Conservation (phyloP, 2,329 filamentous ascomycete species). For the Epichloe elymi region DNA sequence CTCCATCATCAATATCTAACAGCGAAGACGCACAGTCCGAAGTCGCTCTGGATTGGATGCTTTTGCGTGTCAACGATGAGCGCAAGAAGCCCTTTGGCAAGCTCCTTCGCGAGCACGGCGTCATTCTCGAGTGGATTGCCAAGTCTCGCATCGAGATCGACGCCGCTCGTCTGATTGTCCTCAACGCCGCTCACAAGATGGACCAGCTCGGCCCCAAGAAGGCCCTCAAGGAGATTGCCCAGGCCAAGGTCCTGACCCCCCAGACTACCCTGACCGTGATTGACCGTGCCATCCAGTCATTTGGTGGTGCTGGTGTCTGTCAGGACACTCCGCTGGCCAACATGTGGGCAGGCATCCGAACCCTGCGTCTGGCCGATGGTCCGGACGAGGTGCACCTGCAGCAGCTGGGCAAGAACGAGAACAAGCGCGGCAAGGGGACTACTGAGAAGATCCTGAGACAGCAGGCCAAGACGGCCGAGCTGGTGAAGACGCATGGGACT, state of each 20-base stretch:
- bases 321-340: conserved; percentile 87
- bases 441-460: conserved; percentile 51
- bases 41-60: conserved; percentile 84
- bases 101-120: conserved; percentile 74
- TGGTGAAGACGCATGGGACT: conserved; percentile 47
- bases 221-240: conserved; percentile 82
- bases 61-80: conserved; percentile 87
- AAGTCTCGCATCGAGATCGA: conserved; percentile 90
- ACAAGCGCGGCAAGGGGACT: conserved; percentile 50
- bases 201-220: conserved; percentile 80
- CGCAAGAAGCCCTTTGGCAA: conserved; percentile 86
- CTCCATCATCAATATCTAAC: neutral
- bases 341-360: conserved; percentile 71
- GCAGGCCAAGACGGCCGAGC: conserved; percentile 47
- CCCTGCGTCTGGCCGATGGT: conserved; percentile 77
- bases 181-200: conserved; percentile 93
- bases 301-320: conserved; percentile 78
- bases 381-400: conserved; percentile 90
- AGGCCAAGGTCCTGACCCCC: conserved; percentile 88
- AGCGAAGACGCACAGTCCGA: conserved; percentile 45
- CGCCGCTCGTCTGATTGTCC: conserved; percentile 73
- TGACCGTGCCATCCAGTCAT: conserved; percentile 86
- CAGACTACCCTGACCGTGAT: conserved; percentile 73
- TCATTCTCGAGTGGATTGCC: conserved; percentile 91
- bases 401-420: conserved; percentile 72